Conservation (phyloP, 1,284 basidiomycete genomes). For the Ustilago crameri region DNA sequence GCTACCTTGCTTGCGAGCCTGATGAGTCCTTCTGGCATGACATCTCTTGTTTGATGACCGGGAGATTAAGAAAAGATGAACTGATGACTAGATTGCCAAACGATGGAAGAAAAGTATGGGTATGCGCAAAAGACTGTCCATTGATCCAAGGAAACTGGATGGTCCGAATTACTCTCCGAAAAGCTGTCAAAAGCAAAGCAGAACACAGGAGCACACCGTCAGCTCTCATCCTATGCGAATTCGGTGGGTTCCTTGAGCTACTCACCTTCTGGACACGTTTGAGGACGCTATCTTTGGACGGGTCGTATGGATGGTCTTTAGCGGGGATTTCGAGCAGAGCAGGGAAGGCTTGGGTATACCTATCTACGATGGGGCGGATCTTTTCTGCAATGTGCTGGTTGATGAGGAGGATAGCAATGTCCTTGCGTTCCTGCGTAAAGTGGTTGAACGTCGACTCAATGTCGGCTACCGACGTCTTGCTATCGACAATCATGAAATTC, state of each 20-base stretch:
- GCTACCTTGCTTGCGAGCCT: too few relatives aligned
- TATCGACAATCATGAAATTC: constrained; percentile 67
- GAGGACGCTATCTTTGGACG: constrained; percentile 93
- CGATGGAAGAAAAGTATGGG: not conserved
- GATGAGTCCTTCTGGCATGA: too few relatives aligned
- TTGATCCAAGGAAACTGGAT: not conserved
- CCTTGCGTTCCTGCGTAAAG: constrained; percentile 61
- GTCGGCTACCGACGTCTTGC: constrained; percentile 61
- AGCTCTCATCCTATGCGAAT: too few relatives aligned
- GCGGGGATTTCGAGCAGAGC: constrained; percentile 96
- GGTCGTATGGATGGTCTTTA: constrained; percentile 79
- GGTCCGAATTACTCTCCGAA: constrained; percentile 49
- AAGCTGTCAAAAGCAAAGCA: constrained; percentile 43
- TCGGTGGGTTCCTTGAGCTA: too few relatives aligned
- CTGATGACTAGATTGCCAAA: too few relatives aligned
- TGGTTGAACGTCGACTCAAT: constrained; percentile 63
- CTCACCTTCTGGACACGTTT: constrained; percentile 87
- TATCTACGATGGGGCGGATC: constrained; percentile 93
- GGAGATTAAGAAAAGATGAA: too few relatives aligned
- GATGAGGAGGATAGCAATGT: constrained; percentile 67
- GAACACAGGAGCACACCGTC: not conserved
- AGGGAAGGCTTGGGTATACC: constrained; percentile 94
- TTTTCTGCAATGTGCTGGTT: constrained; percentile 76
- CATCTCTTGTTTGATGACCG: too few relatives aligned
- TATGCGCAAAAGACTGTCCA: not conserved